These are phyloP conservation scores for Cystofilobasidium macerans DNA, from an alignment of 768 basidiomycete species.

Conservation along the genomic window DNA sequence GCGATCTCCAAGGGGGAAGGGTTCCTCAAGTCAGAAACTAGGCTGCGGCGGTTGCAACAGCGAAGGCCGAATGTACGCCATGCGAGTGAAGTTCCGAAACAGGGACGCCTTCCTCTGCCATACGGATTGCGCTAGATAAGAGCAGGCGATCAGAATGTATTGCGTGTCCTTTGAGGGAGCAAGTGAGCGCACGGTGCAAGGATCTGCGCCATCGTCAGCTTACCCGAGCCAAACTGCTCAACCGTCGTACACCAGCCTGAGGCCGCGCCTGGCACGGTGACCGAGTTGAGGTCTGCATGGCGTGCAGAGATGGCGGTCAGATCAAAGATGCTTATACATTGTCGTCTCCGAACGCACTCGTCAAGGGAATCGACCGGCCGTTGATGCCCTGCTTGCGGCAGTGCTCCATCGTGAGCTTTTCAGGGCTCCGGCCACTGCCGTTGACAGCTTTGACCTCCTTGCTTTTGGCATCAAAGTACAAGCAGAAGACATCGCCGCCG, in stretches of 20 bases:
- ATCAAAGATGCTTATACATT: constrained; percentile 31
- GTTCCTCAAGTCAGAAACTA: constrained; percentile 7
- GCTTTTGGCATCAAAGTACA: constrained; percentile 76
- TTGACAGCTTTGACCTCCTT: constrained; percentile 76
- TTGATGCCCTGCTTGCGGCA: constrained; percentile 57
- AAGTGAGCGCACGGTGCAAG: constrained; percentile 48
- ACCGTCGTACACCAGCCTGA: constrained; percentile 91
- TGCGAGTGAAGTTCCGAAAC: constrained; percentile 70
- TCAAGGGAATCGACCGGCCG: constrained; percentile 56
- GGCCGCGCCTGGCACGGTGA: constrained; percentile 57
- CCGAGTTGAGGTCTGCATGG: constrained; percentile 18
- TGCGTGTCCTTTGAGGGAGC: too few species aligned
- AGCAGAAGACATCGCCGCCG: constrained; percentile 52
- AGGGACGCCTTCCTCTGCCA: constrained; percentile 86
- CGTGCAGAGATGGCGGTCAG: neutral
- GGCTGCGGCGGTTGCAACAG: constrained; percentile 17
- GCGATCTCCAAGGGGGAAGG: neutral
- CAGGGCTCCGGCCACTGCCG: constrained; percentile 79
- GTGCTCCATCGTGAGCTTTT: constrained; percentile 64
- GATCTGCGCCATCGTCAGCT: constrained; percentile 54
- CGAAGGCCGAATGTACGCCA: constrained; percentile 25
- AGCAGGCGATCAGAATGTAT: too few species aligned
- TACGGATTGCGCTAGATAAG: constrained; percentile 57
- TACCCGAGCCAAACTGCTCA: constrained; percentile 67
- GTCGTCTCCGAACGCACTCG: too few species aligned